phyloP scores from a whole-genome alignment of 2,329 filamentous ascomycete genomes.

The Trematosphaeria pertusa region DNA sequence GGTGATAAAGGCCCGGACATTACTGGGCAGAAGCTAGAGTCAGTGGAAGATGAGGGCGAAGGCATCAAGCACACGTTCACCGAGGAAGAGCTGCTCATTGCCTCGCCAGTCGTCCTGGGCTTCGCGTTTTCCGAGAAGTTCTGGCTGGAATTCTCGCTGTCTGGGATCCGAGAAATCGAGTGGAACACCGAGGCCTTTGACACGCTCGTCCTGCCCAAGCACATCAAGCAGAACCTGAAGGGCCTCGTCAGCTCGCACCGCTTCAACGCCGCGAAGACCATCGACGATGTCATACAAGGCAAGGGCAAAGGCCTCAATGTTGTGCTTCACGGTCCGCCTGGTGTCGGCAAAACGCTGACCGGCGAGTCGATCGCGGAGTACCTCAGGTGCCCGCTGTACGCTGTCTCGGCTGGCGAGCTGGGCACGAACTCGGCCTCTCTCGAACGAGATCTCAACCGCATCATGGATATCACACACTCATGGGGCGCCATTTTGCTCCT shows the following conservation, averaged over 20 bases:
- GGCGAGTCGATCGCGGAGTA: slow-evolving; percentile 86
- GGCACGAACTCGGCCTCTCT: slow-evolving; percentile 75
- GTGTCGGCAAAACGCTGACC: slow-evolving; percentile 87
- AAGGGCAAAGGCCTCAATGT: slow-evolving; percentile 86
- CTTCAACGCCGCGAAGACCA: slow-evolving; percentile 79
- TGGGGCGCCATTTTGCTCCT: slow-evolving; percentile 87
- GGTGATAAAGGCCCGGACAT: slow-evolving; percentile 62
- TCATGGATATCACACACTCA: slow-evolving; percentile 82
- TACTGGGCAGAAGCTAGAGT: slow-evolving; percentile 64
- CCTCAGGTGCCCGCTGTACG: slow-evolving; percentile 81
- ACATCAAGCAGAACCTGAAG: slow-evolving; percentile 71
- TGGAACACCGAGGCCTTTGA: slow-evolving; percentile 87
- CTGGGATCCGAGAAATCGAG: slow-evolving; percentile 77
- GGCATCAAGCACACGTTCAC: slow-evolving; percentile 65
- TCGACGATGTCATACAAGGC: slow-evolving; percentile 74
- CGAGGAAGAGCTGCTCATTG: slow-evolving; percentile 83
- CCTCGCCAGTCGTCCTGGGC: slow-evolving; percentile 83
- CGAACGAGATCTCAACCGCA: slow-evolving; percentile 80
- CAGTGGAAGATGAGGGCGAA: slow-evolving; percentile 39
- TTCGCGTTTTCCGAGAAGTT: slow-evolving; percentile 89
- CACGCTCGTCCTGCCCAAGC: slow-evolving; percentile 73
- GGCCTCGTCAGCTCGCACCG: slow-evolving; percentile 86
- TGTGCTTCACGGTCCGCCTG: slow-evolving; percentile 79
- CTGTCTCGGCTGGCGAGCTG: slow-evolving; percentile 81
- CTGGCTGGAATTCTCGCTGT: slow-evolving; percentile 88